Base-by-base conservation (phyloP, 2,329 filamentous ascomycete genomes). In the Graphilbum fragrans region DNA sequence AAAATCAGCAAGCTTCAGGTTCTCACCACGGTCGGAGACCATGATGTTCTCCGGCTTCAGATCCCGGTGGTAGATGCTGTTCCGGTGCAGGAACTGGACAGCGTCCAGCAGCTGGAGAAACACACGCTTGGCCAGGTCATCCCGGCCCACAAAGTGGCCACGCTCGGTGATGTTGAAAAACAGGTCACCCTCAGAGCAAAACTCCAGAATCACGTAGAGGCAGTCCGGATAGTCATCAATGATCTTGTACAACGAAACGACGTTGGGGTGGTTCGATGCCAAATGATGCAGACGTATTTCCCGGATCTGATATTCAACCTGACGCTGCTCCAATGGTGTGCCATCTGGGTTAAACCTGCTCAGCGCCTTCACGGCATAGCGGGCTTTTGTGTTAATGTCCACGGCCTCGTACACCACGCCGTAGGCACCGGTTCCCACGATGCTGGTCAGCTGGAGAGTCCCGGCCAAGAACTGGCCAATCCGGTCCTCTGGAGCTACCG, bases 1-100 rank as follows among this genome's bases (percentile, higher is more conserved):
- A 71, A 98, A 98, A 64, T 98, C 92, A 50, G 90, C 92, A 50
- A 98, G 75, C 67, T 96, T 94, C 57, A 94, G 86, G 29, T 86
- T 92, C 64, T 82, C 77, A 50, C 90, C 90, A 49, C 80, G 71
- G 66, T 94, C 82, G 53, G 84, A 83, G 43, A 98, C 90, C 57
- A 98, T 69, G 51, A 98, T 86, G 63, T 98, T 98, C 69, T 98
- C 92, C 45, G 92, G 92, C 72, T 98, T 98, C 48, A 98, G 71
- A 61, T 98, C 92, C 63, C 92, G 75, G 64, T 98, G 92, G 70
- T 94, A 98, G 58, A 98, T 94, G 55, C 88, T 87, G 55, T 87
- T 67, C 51, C 77, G 78, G 64, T 98, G 92, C 74, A 92, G 96
- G 65, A 88, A 86, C 58, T 92, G 83, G 50, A 96, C 90, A 61